Base-by-base conservation (phyloP, 306 rosid genomes). In the Trichosanthes truncata region DNA sequence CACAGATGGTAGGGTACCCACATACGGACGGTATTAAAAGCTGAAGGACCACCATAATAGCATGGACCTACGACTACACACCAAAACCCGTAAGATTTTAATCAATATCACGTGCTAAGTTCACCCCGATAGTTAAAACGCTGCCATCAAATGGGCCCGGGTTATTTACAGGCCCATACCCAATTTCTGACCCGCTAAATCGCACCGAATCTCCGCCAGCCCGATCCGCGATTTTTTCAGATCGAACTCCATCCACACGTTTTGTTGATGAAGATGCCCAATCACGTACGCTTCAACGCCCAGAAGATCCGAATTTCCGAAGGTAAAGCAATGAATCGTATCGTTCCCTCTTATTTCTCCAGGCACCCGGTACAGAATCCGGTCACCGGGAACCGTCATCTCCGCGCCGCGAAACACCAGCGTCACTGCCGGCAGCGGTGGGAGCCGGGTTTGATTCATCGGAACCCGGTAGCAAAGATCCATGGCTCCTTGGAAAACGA, bases 191-290 rank as follows among this genome's bases (percentile, higher is more conserved):
- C 91, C 85, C 76, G 85, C 90, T 78, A 80, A 73, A 83, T 92
- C 90, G 78, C 98, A 93, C 33, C 79, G 88, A 4, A 79, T 84
- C 31, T 85, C 86, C 48, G 90, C 92, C 84, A 89, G 52, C 0
- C 98, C 98, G 74, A 93, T 85, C 81, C 93, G 87, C 0, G 89
- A 87, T n/a, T 85, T 74, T 31, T 31, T 79, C 5, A 91, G 89
- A 82, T 93, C 98, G 80, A 86, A 93, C 67, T 93, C 98, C 91
- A 93, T 76, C 97, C 97, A 91, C 83, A 91, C 61, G 72, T 91
- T 89, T 26, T 91, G 97, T 82, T 93, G 98, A 68, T 93, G 98
- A 69, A 89, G 92, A 69, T 91, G 97, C 5, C 98, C 98, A 31
- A 93, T 91, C 41, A 93, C 86, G 21, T 74, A 93, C 17, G 93